Base-by-base conservation (phyloP, 495 filamentous ascomycete species). In the Podospora pseudoanserina region DNA sequence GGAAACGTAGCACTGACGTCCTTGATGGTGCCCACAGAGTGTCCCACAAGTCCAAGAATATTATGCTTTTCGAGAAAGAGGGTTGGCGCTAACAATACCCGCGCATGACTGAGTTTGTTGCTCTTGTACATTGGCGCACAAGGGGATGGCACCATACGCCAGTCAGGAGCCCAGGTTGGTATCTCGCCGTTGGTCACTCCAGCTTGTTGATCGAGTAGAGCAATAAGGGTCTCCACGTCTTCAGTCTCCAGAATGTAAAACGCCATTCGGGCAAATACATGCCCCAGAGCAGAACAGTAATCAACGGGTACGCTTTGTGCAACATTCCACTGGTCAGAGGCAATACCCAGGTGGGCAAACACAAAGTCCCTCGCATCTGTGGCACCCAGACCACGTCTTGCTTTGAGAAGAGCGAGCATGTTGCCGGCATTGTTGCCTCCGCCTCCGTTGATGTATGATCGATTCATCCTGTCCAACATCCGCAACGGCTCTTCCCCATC, bases 321-420 rank as follows among this genome's bases (percentile, higher is more conserved):
- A 5, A 30, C 59, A 5, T 61, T n/a, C 23, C 16, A 34, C 4
- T 5, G 3, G 18, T 58, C 55, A 7, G 59, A 19, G 27, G 59
- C 59, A 30, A 61, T 61, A n/a, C 59, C 59, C 59, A 61, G 11
- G 23, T 61, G 59, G 11, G 59, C 20, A 61, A 61, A 61, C 23
- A 61, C 59, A 28, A 61, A 28, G 23, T 61, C 59, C 15, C 59
- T 61, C 4, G 59, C 26, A 19, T 61, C 59, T n/a, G 59, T 61
- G 23, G 30, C 59, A 6, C 30, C 59, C 4, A 61, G 16, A 18
- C 59, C 59, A 5, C 59, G 23, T 61, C 59, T 28, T 34, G 59
- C 19, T 13, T 61, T 6, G 20, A 61, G 59, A 2, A 61, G 59
- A 58, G 55, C n/a, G 18, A 20, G 23, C 55, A 58, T 58, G 2